Percentiles rank a stretch among this genome's conserved stretches.
These are phyloP conservation scores for Globisporangium barbulae DNA, from an alignment of 352 stramenopile genomes.

Conservation along the genomic window DNA sequence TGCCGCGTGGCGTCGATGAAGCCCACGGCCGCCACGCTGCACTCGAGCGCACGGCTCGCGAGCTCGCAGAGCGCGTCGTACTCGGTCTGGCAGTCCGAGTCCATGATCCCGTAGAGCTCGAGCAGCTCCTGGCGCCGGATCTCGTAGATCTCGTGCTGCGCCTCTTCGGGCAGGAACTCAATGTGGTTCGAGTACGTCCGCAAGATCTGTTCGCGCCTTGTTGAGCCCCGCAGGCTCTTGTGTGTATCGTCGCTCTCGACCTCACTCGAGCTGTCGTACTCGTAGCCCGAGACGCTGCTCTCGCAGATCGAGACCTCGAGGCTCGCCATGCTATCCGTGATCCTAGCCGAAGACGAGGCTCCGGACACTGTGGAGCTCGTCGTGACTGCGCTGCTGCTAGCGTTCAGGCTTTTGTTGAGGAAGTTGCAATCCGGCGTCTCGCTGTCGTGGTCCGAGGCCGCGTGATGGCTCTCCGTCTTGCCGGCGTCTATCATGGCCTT, in stretches of 20 bases:
- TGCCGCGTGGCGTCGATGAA: constrained; percentile 61
- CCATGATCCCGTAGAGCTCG: constrained; percentile 35
- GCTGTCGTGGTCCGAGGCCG: constrained; percentile 12
- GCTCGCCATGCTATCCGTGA: constrained; percentile 6
- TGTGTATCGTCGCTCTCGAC: constrained; percentile 18
- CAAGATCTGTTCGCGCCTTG: background rate
- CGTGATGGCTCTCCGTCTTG: constrained; percentile 14
- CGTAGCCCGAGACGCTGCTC: constrained; percentile 20
- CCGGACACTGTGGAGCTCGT: constrained; percentile 29
- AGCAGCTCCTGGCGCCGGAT: constrained; percentile 39
- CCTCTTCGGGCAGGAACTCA: constrained; percentile 42
- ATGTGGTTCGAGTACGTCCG: constrained; percentile 26
- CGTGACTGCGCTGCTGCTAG: constrained; percentile 31
- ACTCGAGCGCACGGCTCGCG: constrained; percentile 53
- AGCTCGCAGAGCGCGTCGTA: constrained; percentile 76
- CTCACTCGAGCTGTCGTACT: constrained; percentile 32
- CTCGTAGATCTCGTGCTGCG: constrained; percentile 52
- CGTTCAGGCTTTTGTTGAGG: constrained; percentile 22
- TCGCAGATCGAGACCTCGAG: constrained; percentile 36
- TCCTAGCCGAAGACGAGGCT: background rate
- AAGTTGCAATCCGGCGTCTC: constrained; percentile 13
- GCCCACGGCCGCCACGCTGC: constrained; percentile 56
- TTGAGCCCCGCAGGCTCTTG: background rate
- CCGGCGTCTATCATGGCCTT: constrained; percentile 44
- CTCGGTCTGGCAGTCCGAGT: constrained; percentile 45